A percentile compares a stretch with the other conserved stretches of the same genome.
Conservation (phyloP, 352 stramenopile species). For the Globisporangium parvum region DNA sequence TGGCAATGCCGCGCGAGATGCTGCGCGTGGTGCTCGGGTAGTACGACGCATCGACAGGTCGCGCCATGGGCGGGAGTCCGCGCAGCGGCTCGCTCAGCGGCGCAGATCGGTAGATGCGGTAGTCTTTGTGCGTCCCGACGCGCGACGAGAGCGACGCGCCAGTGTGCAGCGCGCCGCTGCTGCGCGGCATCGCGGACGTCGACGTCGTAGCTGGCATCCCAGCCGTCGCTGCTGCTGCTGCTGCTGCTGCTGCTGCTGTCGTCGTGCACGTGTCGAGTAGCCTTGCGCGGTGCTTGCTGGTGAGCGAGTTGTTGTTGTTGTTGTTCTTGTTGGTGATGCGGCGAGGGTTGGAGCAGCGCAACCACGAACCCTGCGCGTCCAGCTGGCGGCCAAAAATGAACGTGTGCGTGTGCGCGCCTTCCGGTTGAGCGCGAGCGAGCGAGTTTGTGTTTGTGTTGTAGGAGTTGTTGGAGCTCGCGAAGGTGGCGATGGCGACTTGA, state of each 20-base stretch:
- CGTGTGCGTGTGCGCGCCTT: slow-evolving; percentile 5
- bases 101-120: slow-evolving; percentile 15
- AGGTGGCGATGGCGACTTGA: too few relatives aligned
- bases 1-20: background rate
- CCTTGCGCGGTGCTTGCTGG: too few relatives aligned
- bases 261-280: background rate
- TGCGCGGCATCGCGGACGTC: slow-evolving; percentile 8
- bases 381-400: slow-evolving; percentile 1
- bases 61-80: slow-evolving; percentile 11
- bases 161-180: slow-evolving; percentile 8
- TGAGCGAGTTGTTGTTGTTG: too few relatives aligned
- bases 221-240: background rate
- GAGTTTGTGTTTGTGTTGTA: background rate
- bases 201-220: slow-evolving; percentile 1
- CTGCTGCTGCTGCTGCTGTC: background rate
- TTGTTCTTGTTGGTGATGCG: background rate
- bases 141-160: slow-evolving; percentile 13
- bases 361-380: background rate
- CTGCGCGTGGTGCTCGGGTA: slow-evolving; percentile 4
- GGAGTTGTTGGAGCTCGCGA: too few relatives aligned
- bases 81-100: slow-evolving; percentile 14
- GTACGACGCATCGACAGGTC: slow-evolving; percentile 15
- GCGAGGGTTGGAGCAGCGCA: background rate
- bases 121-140: slow-evolving; percentile 15
- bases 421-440: slow-evolving; percentile 12